Percentiles rank a stretch among this genome's conserved stretches.
These are phyloP conservation scores for Alternaria metachromatica DNA, from an alignment of 2,329 filamentous ascomycete genomes.

Conservation along the genomic window DNA sequence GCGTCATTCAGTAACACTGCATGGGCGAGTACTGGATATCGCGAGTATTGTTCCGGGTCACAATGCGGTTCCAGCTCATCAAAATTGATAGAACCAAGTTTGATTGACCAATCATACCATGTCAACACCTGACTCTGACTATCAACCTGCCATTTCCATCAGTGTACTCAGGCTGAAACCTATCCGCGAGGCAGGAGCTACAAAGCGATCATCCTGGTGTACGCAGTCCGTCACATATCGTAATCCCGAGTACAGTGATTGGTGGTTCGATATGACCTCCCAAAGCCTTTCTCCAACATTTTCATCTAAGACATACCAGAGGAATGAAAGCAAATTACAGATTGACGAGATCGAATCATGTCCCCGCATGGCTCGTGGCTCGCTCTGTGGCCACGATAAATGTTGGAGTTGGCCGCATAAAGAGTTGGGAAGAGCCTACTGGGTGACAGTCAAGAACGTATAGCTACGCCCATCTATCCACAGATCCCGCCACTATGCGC, in stretches of 20 bases:
- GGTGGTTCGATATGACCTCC: slow-evolving; percentile 26
- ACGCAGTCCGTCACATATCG: slow-evolving; percentile 26
- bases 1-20: slow-evolving; percentile 14
- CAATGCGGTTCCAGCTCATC: slow-evolving; percentile 22
- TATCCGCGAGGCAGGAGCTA: slow-evolving; percentile 20
- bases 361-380: slow-evolving; percentile 17
- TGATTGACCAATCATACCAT: slow-evolving; percentile 20
- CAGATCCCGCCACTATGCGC: slow-evolving; percentile 30
- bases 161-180: slow-evolving; percentile 37
- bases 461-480: slow-evolving; percentile 5
- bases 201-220: slow-evolving; percentile 19
- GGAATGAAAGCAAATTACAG: slow-evolving; percentile 25
- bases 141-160: slow-evolving; percentile 17
- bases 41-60: slow-evolving; percentile 27
- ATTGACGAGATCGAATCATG: slow-evolving; percentile 19
- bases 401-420: slow-evolving; percentile 25
- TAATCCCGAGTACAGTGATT: slow-evolving; percentile 26
- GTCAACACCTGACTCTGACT: slow-evolving; percentile 19
- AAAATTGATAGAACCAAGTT: slow-evolving; percentile 31
- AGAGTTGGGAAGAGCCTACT: slow-evolving; percentile 18
- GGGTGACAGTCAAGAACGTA: slow-evolving; percentile 5
- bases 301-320: slow-evolving; percentile 38
- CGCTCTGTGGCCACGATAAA: slow-evolving; percentile 18
- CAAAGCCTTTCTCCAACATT: slow-evolving; percentile 17
- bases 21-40: slow-evolving; percentile 16